These are phyloP conservation scores for Vaccinium corymbosum DNA, from an alignment of 148 eudicot species.

Conservation along the genomic window DNA sequence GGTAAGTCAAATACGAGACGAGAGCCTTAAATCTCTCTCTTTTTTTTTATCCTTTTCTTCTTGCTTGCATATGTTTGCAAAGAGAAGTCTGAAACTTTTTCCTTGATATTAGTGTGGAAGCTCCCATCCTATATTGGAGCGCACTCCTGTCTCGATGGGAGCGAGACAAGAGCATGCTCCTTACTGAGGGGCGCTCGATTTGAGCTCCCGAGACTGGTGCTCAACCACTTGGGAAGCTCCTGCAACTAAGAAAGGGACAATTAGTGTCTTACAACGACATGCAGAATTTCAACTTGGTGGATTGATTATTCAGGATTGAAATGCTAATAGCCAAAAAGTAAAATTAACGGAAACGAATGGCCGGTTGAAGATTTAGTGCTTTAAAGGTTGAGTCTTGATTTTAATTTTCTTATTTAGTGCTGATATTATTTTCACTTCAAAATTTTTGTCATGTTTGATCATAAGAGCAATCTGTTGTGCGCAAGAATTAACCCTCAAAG, in stretches of 20 bases:
- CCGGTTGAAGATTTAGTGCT: not conserved
- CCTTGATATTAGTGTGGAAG: too few species aligned
- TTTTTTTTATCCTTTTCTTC: too few species aligned
- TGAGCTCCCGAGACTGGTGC: too few species aligned
- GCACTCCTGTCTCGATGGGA: too few species aligned
- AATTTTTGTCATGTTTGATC: not conserved
- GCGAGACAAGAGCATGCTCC: too few species aligned
- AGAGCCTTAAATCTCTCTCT: too few species aligned
- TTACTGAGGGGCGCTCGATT: too few species aligned
- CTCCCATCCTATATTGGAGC: too few species aligned
- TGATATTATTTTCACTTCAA: not conserved
- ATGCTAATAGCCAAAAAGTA: not conserved
- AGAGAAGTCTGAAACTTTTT: too few species aligned
- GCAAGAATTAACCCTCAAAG: not conserved
- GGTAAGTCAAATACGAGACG: too few species aligned
- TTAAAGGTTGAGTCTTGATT: not conserved
- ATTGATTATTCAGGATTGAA: not conserved
- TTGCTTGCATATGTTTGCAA: too few species aligned
- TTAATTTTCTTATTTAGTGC: not conserved
- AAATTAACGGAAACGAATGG: not conserved
- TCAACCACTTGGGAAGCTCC: too few species aligned
- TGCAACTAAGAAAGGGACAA: not conserved
- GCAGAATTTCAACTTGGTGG: not conserved
- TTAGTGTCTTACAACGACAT: not conserved
- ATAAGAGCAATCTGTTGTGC: not conserved